Evolutionary conservation across 2,329 filamentous ascomycete species (phyloP).

Genomic region (Colletotrichum karsti): DNA sequence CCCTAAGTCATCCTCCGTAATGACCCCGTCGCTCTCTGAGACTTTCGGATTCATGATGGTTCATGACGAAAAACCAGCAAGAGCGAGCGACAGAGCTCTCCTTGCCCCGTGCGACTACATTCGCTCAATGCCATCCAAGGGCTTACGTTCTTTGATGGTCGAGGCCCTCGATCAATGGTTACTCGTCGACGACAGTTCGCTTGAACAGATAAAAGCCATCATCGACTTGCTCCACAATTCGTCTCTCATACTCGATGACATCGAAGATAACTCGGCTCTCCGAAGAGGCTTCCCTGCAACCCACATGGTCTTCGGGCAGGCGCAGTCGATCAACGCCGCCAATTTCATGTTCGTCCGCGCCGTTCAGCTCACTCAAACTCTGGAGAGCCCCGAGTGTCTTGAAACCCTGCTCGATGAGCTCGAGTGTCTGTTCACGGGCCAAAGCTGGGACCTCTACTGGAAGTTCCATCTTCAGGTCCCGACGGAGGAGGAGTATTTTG

Average conservation of each 20-base stretch:
- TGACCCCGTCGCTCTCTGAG: not conserved
- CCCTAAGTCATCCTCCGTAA: not conserved
- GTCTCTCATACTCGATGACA: slow-evolving; percentile 41
- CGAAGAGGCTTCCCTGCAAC: slow-evolving; percentile 43
- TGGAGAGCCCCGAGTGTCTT: slow-evolving; percentile 30
- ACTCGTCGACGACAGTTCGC: not conserved
- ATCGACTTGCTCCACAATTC: slow-evolving; percentile 13
- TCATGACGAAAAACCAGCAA: fast-evolving
- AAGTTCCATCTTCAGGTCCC: slow-evolving; percentile 32
- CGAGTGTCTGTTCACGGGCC: slow-evolving; percentile 33
- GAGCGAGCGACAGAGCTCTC: not conserved
- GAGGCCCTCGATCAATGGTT: slow-evolving; percentile 5
- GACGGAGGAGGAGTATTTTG: slow-evolving; percentile 34
- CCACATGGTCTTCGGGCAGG: slow-evolving; percentile 44
- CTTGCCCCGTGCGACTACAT: not conserved
- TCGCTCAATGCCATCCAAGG: slow-evolving; percentile 12
- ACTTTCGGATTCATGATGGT: not conserved
- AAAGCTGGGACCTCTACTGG: slow-evolving; percentile 39
- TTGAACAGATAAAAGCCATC: slow-evolving; percentile 1
- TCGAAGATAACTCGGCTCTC: slow-evolving; percentile 44
- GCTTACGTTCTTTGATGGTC: not conserved
- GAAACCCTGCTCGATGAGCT: slow-evolving; percentile 34
- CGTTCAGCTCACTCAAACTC: slow-evolving; percentile 26
- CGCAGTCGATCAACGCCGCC: slow-evolving; percentile 46
- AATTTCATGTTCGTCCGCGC: slow-evolving; percentile 39